Conservation (phyloP, 2,329 filamentous ascomycete genomes). For the Lecanoromycetidae sp. region DNA sequence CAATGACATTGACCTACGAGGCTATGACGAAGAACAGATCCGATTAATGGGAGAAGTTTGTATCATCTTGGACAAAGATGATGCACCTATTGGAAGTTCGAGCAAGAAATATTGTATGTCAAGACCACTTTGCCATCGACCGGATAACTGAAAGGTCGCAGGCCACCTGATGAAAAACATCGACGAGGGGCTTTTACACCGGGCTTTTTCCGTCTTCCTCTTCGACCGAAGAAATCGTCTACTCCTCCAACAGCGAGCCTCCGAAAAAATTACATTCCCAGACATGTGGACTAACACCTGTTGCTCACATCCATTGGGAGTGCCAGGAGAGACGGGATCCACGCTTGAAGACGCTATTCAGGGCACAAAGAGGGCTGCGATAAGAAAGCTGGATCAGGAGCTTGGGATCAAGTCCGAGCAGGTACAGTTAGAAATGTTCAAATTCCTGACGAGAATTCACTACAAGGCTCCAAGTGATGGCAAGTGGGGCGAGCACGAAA, state of each 20-base stretch:
- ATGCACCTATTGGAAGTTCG: conserved; percentile 83
- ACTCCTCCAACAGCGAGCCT: conserved; percentile 85
- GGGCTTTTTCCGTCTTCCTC: conserved; percentile 94
- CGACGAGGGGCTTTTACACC: conserved; percentile 85
- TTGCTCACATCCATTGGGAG: conserved; percentile 90
- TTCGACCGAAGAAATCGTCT: conserved; percentile 90
- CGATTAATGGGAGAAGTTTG: conserved; percentile 97
- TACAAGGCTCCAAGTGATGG: conserved; percentile 96
- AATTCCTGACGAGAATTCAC: conserved; percentile 91
- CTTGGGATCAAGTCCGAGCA: conserved; percentile 80
- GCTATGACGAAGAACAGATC: conserved; percentile 80
- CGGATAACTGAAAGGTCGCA: conserved; percentile 28
- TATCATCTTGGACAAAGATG: conserved; percentile 88
- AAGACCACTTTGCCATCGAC: not conserved
- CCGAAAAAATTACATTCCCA: conserved; percentile 97
- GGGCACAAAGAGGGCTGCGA: conserved; percentile 83
- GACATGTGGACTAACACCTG: conserved; percentile 99
- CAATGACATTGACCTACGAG: conserved; percentile 43
- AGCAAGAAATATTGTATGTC: conserved; percentile 93
- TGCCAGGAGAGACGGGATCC: conserved; percentile 80
- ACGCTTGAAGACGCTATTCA: conserved; percentile 66
- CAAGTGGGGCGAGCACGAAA: conserved; percentile 98
- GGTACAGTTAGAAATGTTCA: conserved; percentile 82
- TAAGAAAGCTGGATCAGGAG: conserved; percentile 89
- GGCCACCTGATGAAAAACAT: conserved; percentile 99